Conservation (phyloP, 768 basidiomycete species). For the Dentipellis fragilis region DNA sequence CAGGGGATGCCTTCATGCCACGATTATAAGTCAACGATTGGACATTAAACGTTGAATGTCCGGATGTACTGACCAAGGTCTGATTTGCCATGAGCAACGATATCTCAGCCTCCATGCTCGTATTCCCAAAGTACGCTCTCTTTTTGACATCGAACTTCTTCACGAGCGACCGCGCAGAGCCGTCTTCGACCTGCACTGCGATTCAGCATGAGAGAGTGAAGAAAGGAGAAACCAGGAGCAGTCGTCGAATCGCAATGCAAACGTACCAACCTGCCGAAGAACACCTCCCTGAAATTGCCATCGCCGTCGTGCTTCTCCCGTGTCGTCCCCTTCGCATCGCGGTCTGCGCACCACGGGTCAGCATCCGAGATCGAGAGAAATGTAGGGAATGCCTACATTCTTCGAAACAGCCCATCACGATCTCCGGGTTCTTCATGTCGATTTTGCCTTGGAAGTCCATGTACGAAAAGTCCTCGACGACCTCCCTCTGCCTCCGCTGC, state of each 20-base stretch:
- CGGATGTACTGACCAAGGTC: constrained; percentile 46
- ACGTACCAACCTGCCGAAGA: constrained; percentile 81
- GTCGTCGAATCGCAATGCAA: not conserved
- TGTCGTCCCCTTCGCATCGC: constrained; percentile 34
- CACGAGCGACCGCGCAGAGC: constrained; percentile 59
- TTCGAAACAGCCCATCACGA: constrained; percentile 69
- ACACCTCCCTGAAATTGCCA: constrained; percentile 59
- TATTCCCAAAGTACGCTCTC: constrained; percentile 86
- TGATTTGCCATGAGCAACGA: constrained; percentile 96
- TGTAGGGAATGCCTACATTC: constrained; percentile 52
- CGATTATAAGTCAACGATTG: not conserved
- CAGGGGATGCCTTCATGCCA: constrained; percentile 60
- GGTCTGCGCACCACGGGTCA: constrained; percentile 26
- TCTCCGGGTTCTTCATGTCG: constrained; percentile 69
- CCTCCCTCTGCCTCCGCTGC: constrained; percentile 47
- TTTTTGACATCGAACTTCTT: constrained; percentile 80
- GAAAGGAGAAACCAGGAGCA: not conserved
- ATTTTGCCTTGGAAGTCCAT: constrained; percentile 79
- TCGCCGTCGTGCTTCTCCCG: constrained; percentile 48
- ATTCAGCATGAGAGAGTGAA: not conserved
- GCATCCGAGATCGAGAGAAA: constrained; percentile 12
- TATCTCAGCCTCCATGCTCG: constrained; percentile 95
- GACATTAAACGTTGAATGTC: not conserved
- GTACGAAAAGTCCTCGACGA: constrained; percentile 76
- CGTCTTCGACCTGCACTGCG: constrained; percentile 40